These are phyloP conservation scores for Actinomortierella ambigua DNA, from an alignment of 371 early-diverging fungal genomes.

Conservation along the genomic window DNA sequence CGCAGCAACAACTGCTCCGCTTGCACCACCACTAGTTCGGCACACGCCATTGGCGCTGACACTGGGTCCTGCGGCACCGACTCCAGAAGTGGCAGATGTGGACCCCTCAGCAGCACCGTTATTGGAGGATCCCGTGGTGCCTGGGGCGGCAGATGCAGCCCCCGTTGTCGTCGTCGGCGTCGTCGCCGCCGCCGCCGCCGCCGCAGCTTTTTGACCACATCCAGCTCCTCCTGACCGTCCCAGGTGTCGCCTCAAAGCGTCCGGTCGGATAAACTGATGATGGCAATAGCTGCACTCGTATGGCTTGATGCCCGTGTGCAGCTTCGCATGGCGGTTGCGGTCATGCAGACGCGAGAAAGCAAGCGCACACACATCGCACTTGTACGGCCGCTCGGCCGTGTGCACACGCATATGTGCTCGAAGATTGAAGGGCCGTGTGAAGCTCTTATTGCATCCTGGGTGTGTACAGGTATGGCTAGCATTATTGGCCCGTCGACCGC, in stretches of 20 bases:
- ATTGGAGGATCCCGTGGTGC: too few species aligned
- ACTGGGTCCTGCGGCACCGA: too few species aligned
- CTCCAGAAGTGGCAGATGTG: too few species aligned
- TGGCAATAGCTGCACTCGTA: constrained; percentile 64
- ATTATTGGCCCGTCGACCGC: constrained; percentile 8
- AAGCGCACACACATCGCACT: constrained; percentile 62
- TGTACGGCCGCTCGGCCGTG: constrained; percentile 75
- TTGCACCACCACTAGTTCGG: too few species aligned
- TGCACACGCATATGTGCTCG: constrained; percentile 82
- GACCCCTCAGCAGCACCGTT: too few species aligned
- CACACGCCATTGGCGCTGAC: too few species aligned
- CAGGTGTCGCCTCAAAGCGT: constrained; percentile 72
- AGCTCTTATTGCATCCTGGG: constrained; percentile 70
- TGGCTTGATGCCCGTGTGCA: constrained; percentile 71
- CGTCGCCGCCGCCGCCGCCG: constrained; percentile 4
- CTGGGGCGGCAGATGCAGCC: too few species aligned
- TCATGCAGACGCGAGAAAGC: constrained; percentile 79
- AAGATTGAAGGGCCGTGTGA: constrained; percentile 82
- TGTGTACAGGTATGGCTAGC: constrained; percentile 51
- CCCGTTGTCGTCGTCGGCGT: background rate
- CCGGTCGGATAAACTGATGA: constrained; percentile 62
- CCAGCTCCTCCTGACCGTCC: constrained; percentile 39
- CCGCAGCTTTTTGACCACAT: constrained; percentile 39
- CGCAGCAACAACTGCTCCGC: too few species aligned
- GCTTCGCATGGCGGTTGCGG: constrained; percentile 80